Percentiles rank a stretch among this genome's conserved stretches.
phyloP scores from a whole-genome alignment of 495 filamentous ascomycete genomes.

The Xylaria scruposa region DNA sequence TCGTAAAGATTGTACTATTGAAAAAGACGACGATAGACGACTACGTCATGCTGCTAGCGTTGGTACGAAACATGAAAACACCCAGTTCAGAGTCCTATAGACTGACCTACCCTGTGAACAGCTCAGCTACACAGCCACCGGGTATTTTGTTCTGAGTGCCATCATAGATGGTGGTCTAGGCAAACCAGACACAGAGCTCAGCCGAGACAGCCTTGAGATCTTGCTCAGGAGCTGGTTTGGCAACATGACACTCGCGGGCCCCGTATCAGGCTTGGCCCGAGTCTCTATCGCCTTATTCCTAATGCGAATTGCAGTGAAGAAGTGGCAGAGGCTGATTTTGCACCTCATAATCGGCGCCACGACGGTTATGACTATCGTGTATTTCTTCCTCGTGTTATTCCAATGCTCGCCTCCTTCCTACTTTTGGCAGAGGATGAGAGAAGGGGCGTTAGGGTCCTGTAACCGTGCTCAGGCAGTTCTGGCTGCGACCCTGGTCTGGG shows the following conservation, averaged over 20 bases:
- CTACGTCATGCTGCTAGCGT: slow-evolving; percentile 37
- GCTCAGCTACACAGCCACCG: slow-evolving; percentile 27
- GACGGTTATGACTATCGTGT: slow-evolving; percentile 37
- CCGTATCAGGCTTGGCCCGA: slow-evolving; percentile 46
- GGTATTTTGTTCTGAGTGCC: slow-evolving; percentile 26
- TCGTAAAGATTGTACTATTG: slow-evolving; percentile 33
- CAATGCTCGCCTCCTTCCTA: slow-evolving; percentile 47
- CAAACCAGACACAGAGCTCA: slow-evolving; percentile 1
- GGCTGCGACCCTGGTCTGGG: slow-evolving; percentile 45
- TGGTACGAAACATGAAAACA: slow-evolving; percentile 32
- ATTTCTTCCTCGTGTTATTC: slow-evolving; percentile 50
- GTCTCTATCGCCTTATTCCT: slow-evolving; percentile 51
- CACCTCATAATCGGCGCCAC: slow-evolving; percentile 37
- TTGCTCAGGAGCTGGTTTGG: slow-evolving; percentile 38
- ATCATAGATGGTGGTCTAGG: slow-evolving; percentile 21
- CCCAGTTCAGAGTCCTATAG: background rate
- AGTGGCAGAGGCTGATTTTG: slow-evolving; percentile 44
- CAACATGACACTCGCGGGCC: slow-evolving; percentile 45
- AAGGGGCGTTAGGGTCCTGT: slow-evolving; percentile 41
- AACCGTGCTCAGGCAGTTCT: slow-evolving; percentile 37
- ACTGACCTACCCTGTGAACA: slow-evolving; percentile 9
- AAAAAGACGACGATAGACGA: slow-evolving; percentile 37
- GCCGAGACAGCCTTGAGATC: slow-evolving; percentile 21
- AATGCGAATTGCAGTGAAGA: slow-evolving; percentile 42
- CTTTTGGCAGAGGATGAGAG: slow-evolving; percentile 45